phyloP scores from a whole-genome alignment of 345 rosid genomes.

The Syzygium oleosum region DNA sequence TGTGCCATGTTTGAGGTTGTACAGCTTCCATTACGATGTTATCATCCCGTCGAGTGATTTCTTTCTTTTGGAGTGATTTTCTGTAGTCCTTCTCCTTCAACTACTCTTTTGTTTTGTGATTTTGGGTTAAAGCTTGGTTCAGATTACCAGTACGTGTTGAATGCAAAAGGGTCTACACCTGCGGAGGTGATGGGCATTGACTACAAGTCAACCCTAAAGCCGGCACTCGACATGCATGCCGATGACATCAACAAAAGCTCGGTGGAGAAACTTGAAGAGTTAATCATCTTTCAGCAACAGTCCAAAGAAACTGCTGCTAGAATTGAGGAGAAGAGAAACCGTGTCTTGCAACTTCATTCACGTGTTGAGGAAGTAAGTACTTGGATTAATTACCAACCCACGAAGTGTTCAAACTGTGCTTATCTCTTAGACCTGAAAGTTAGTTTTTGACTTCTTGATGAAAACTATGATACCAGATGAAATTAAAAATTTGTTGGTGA shows the following conservation, averaged over 20 bases:
- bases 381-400: background rate
- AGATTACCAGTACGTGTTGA: constrained; percentile 40
- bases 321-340: constrained; percentile 39
- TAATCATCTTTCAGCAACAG: constrained; percentile 40
- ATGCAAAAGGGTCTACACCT: constrained; percentile 44
- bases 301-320: constrained; percentile 40
- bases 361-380: constrained; percentile 44
- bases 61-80: background rate
- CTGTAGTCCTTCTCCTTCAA: background rate
- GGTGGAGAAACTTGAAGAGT: constrained; percentile 39
- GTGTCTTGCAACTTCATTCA: constrained; percentile 26
- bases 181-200: constrained; percentile 73
- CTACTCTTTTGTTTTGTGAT: background rate
- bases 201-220: constrained; percentile 55
- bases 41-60: background rate
- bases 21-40: background rate
- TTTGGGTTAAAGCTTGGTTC: background rate
- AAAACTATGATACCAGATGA: background rate
- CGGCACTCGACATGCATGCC: constrained; percentile 38
- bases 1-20: background rate
- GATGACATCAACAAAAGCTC: constrained; percentile 45
- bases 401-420: background rate
- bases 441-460: background rate
- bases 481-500: background rate
- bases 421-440: background rate